Percentiles rank a stretch among this genome's conserved stretches.
Evolutionary conservation across 2,329 filamentous ascomycete genomes (phyloP).

Genomic region (Coleophoma crateriformis): DNA sequence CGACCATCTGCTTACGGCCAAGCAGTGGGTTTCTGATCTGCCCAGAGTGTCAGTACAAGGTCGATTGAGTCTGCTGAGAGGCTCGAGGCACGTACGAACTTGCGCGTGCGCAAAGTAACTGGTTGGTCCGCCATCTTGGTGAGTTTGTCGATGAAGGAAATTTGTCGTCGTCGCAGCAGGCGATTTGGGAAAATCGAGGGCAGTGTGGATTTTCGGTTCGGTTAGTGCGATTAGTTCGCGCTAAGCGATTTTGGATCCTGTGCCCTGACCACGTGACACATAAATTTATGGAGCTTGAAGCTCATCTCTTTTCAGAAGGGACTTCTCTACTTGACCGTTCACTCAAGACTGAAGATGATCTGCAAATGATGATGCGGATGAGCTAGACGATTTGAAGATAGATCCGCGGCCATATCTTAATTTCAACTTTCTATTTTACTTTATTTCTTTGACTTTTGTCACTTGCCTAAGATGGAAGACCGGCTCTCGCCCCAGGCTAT

Average conservation of each 20-base stretch:
- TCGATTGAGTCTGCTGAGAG: too few relatives aligned
- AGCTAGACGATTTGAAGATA: too few relatives aligned
- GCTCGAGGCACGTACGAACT: conserved; percentile 15
- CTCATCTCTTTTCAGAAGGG: too few relatives aligned
- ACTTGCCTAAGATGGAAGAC: too few relatives aligned
- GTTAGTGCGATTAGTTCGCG: conserved; percentile 1
- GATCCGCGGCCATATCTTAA: too few relatives aligned
- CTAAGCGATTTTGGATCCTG: background rate
- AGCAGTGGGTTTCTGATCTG: conserved; percentile 99
- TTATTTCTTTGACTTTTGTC: too few relatives aligned
- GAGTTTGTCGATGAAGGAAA: conserved; percentile 20
- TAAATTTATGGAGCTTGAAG: background rate
- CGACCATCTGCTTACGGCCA: conserved; percentile 98
- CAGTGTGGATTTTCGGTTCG: conserved; percentile 1
- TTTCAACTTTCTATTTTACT: too few relatives aligned
- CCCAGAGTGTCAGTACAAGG: background rate
- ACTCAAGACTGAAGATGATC: too few relatives aligned
- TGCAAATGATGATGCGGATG: too few relatives aligned
- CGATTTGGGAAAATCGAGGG: conserved; percentile 1
- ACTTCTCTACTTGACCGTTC: too few relatives aligned
- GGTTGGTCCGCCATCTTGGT: conserved; percentile 21
- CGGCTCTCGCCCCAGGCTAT: too few relatives aligned
- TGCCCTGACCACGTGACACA: background rate
- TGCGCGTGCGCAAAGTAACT: conserved; percentile 23
- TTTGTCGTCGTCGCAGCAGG: background rate